Evolutionary conservation across 2,329 filamentous ascomycete genomes (phyloP).

Genomic region (Apiospora saccharicola): DNA sequence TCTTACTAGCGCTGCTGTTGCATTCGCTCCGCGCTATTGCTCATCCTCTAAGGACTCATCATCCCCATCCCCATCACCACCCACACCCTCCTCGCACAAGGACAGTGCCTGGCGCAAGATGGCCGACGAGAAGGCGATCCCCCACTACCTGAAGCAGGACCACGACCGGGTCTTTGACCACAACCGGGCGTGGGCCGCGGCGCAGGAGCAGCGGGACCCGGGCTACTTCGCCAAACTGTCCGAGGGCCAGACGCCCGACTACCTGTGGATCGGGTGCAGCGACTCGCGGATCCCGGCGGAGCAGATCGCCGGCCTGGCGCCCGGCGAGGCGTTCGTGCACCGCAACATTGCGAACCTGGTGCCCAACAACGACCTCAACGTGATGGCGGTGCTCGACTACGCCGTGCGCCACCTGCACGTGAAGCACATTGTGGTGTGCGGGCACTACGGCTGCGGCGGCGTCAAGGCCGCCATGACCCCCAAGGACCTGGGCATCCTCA

Average conservation of each 20-base stretch:
- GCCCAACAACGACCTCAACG: constrained; percentile 79
- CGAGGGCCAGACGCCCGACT: constrained; percentile 72
- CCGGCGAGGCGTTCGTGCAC: constrained; percentile 93
- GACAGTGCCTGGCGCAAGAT: constrained; percentile 34
- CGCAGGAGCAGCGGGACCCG: constrained; percentile 65
- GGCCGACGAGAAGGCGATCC: constrained; percentile 51
- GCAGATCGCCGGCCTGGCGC: constrained; percentile 80
- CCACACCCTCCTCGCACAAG: neutral
- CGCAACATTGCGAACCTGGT: constrained; percentile 95
- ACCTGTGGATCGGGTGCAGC: constrained; percentile 90
- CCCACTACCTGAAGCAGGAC: constrained; percentile 65
- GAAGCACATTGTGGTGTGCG: constrained; percentile 82
- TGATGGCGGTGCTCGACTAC: constrained; percentile 85
- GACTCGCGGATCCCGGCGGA: constrained; percentile 93
- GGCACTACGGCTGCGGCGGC: constrained; percentile 80
- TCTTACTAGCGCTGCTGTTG: neutral
- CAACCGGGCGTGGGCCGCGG: constrained; percentile 71
- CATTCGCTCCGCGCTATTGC: neutral
- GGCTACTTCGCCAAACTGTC: constrained; percentile 70
- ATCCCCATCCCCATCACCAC: neutral
- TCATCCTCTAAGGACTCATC: constrained; percentile 8
- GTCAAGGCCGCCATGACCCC: constrained; percentile 78
- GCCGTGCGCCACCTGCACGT: constrained; percentile 82
- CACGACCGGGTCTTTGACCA: constrained; percentile 74
- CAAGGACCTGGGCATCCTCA: constrained; percentile 73